Conservation (phyloP, 148 eudicot species). For the Silene uniflora region DNA sequence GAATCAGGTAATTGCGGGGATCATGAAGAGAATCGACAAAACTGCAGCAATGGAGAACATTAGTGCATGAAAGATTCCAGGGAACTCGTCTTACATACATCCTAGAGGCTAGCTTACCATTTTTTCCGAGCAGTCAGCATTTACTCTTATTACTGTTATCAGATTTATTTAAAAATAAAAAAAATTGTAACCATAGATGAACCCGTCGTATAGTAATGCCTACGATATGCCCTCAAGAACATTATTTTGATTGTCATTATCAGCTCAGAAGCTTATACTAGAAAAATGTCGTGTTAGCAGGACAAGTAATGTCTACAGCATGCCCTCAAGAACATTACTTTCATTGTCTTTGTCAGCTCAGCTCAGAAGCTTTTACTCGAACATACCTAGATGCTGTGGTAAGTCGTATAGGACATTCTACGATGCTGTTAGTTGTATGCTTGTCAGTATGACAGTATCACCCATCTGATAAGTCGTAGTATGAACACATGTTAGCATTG, state of each 20-base stretch:
- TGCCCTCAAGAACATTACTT: constrained; percentile 93
- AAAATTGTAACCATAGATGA: not conserved
- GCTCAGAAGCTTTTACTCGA: constrained; percentile 76
- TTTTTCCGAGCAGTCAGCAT: not conserved
- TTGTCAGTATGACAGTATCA: no score
- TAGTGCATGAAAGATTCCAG: constrained; percentile 40
- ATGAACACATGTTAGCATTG: no score
- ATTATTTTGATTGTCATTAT: constrained; percentile 96
- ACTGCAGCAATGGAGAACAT: constrained; percentile 72
- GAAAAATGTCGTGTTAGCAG: constrained; percentile 49
- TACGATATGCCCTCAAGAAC: constrained; percentile 81
- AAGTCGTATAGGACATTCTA: constrained; percentile 5
- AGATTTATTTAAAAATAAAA: not conserved
- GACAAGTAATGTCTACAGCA: constrained; percentile 68
- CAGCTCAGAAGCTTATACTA: constrained; percentile 77
- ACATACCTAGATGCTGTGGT: constrained; percentile 88
- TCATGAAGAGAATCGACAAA: constrained; percentile 82
- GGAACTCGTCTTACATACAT: not conserved
- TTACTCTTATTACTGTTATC: not conserved
- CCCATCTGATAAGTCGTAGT: no score
- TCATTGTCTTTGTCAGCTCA: constrained; percentile 92
- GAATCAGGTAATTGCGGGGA: constrained; percentile 83
- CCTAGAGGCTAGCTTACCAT: not conserved
- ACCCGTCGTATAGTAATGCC: constrained; percentile 29
- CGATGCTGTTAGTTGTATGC: no score